A percentile compares a stretch with the other conserved stretches of the same genome.
phyloP scores from a whole-genome alignment of 2,329 filamentous ascomycete species.

The Phyllosticta ampelicida region DNA sequence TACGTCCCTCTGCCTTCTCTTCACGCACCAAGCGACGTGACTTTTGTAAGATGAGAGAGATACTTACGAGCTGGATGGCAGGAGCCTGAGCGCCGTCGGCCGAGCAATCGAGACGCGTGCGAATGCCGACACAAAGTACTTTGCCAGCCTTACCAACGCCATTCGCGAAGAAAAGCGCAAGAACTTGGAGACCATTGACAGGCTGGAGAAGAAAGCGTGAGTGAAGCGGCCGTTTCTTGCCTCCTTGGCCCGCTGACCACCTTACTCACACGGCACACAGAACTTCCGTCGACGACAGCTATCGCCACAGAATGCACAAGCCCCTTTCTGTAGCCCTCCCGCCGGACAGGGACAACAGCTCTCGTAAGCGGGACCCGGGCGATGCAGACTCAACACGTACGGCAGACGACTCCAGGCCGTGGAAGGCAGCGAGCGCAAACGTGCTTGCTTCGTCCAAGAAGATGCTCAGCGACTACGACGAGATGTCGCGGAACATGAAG shows the following conservation, averaged over 20 bases:
- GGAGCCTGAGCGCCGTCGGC: slow-evolving; percentile 15
- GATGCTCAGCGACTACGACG: background rate
- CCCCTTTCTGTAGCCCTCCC: background rate
- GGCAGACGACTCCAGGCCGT: background rate
- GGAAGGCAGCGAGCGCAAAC: background rate
- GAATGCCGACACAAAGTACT: background rate
- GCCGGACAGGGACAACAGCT: background rate
- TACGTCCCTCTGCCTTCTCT: background rate
- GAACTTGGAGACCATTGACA: background rate
- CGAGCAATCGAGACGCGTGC: background rate
- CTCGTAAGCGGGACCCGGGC: background rate
- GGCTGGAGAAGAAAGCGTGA: slow-evolving; percentile 1
- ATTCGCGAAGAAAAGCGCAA: background rate
- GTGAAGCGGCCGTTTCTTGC: background rate
- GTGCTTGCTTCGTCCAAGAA: background rate
- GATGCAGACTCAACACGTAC: background rate
- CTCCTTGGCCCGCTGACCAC: background rate
- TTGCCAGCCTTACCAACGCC: background rate
- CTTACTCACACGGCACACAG: background rate
- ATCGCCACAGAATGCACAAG: background rate
- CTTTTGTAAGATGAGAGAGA: background rate
- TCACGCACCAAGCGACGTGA: background rate
- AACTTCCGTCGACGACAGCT: background rate
- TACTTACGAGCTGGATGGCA: slow-evolving; percentile 6
- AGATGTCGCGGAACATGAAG: background rate